These are phyloP conservation scores for Endocladia muricata DNA, from an alignment of 31 red algal genomes.

Conservation along the genomic window DNA sequence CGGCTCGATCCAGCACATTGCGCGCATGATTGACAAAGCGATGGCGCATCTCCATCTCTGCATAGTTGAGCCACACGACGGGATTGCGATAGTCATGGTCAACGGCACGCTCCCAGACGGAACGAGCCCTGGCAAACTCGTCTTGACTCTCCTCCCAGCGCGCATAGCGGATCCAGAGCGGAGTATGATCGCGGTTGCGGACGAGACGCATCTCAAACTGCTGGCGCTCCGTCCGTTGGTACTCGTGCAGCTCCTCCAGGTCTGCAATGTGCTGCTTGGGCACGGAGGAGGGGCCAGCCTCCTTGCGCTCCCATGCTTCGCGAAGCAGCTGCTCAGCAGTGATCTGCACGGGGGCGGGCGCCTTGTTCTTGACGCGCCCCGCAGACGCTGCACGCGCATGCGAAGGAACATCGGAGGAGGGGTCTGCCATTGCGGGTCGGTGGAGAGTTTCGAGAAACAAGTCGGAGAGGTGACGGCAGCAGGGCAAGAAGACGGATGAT, in stretches of 20 bases:
- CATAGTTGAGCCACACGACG: slow-evolving; percentile 81
- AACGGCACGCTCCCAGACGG: slow-evolving; percentile 82
- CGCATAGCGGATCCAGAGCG: slow-evolving; percentile 83
- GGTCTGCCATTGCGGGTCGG: too few relatives aligned
- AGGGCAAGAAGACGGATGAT: too few relatives aligned
- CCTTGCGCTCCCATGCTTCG: slow-evolving; percentile 88
- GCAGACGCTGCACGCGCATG: slow-evolving; percentile 15
- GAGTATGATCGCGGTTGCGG: slow-evolving; percentile 55
- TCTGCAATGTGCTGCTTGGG: slow-evolving; percentile 70
- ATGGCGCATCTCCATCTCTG: slow-evolving; percentile 89
- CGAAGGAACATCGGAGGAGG: slow-evolving; percentile 22
- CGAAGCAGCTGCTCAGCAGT: slow-evolving; percentile 92
- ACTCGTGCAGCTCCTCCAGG: slow-evolving; percentile 59
- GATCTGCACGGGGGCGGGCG: slow-evolving; percentile 84
- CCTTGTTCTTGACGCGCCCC: slow-evolving; percentile 79
- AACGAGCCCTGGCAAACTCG: slow-evolving; percentile 70
- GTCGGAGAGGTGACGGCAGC: too few relatives aligned
- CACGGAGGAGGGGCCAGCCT: slow-evolving; percentile 17
- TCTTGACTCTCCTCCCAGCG: slow-evolving; percentile 84
- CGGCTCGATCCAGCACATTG: slow-evolving; percentile 91
- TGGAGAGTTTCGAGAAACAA: too few relatives aligned
- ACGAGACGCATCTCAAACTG: slow-evolving; percentile 79
- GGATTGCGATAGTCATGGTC: slow-evolving; percentile 73
- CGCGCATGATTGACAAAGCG: slow-evolving; percentile 84
- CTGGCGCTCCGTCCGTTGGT: slow-evolving; percentile 69